Percentiles rank a stretch among this genome's conserved stretches.
These are phyloP conservation scores for Aspergillus panamensis DNA, from an alignment of 495 filamentous ascomycete genomes.

Conservation along the genomic window DNA sequence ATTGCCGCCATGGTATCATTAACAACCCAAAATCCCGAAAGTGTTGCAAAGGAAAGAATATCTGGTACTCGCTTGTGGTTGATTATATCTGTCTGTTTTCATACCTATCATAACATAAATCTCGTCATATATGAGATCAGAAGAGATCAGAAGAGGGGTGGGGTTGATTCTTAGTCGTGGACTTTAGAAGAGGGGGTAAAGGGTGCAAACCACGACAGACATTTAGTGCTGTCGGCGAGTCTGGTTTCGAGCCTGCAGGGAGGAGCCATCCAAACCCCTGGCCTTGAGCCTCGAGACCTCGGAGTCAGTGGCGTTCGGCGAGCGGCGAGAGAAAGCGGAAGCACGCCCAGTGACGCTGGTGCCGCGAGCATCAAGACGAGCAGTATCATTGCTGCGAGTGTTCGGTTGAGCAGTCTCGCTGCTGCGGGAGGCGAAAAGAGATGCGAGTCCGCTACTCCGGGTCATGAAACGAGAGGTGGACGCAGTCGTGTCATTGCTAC, in stretches of 20 bases:
- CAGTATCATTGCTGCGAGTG: conserved; percentile 3
- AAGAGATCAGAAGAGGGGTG: neutral
- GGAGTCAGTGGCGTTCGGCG: conserved; percentile 13
- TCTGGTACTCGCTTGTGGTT: neutral
- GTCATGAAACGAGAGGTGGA: neutral
- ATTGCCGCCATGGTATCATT: conserved; percentile 2
- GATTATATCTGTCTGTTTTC: too few species aligned
- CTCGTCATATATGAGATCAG: neutral
- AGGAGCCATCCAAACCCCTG: conserved; percentile 13
- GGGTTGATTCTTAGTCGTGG: neutral
- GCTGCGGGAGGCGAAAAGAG: conserved; percentile 2
- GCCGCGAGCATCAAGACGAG: conserved; percentile 8
- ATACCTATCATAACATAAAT: neutral
- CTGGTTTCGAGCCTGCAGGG: conserved; percentile 4
- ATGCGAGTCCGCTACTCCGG: neutral
- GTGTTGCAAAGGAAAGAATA: neutral
- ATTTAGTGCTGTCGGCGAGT: conserved; percentile 3
- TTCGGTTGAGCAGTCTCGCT: neutral
- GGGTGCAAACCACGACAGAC: neutral
- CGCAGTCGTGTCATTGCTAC: conserved; percentile 6
- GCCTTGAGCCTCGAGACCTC: neutral
- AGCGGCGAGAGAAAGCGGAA: conserved; percentile 9
- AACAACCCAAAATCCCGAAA: conserved; percentile 9
- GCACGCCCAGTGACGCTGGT: conserved; percentile 12
- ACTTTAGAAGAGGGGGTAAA: neutral